phyloP scores from a whole-genome alignment of 345 rosid genomes.

The Barbarea vulgaris region DNA sequence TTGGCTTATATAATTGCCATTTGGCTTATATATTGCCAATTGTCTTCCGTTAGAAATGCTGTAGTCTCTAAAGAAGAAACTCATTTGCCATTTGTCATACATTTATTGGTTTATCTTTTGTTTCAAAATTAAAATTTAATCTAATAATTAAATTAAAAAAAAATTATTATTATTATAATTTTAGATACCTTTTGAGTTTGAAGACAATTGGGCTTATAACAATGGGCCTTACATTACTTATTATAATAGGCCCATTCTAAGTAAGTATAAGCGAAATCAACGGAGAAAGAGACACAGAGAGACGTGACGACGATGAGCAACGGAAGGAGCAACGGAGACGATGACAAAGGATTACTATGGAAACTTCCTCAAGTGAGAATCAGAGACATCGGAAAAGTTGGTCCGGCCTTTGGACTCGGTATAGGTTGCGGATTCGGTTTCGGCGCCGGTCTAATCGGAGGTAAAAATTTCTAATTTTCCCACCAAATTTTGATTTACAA shows the following conservation, averaged over 20 bases:
- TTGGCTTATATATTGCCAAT: no score
- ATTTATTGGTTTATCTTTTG: no score
- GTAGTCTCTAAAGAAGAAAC: no score
- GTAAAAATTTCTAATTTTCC: slow-evolving; percentile 36
- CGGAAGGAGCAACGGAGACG: slow-evolving; percentile 38
- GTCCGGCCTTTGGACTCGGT: slow-evolving; percentile 86
- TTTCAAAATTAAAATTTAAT: no score
- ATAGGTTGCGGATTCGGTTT: slow-evolving; percentile 86
- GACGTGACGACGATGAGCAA: slow-evolving; percentile 30
- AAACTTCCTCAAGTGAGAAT: slow-evolving; percentile 71
- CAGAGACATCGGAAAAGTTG: slow-evolving; percentile 68
- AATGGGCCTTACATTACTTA: not conserved
- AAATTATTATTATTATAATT: no score
- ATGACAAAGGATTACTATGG: slow-evolving; percentile 67
- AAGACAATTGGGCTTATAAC: accelerated
- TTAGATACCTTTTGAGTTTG: no score
- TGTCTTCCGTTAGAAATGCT: no score
- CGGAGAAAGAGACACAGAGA: not conserved
- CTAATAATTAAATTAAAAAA: no score
- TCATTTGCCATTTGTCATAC: no score
- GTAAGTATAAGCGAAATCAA: not conserved
- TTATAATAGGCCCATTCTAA: not conserved
- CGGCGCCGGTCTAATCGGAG: slow-evolving; percentile 83
- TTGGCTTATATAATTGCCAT: no score
- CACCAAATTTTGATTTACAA: not conserved